Conservation (phyloP, 2,329 filamentous ascomycete genomes). For the Fusarium sp. region DNA sequence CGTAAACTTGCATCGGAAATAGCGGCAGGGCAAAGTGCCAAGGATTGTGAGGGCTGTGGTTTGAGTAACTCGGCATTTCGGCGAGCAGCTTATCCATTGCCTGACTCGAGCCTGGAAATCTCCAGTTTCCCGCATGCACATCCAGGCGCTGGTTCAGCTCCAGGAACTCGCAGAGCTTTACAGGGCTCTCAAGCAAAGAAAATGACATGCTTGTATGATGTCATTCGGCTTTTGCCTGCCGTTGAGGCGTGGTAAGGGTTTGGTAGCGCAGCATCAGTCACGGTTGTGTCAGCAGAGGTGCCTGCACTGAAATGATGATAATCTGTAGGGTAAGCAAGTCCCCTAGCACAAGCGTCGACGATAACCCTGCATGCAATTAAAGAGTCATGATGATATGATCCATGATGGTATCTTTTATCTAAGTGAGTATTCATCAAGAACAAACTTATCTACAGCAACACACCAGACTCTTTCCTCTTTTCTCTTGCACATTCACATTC, state of each 20-base stretch:
- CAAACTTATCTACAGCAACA: background rate
- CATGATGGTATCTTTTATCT: background rate
- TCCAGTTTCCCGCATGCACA: background rate
- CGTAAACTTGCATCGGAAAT: background rate
- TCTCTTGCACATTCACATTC: background rate
- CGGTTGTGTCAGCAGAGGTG: slow-evolving; percentile 16
- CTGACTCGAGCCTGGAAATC: background rate
- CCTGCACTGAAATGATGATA: background rate
- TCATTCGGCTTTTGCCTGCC: slow-evolving; percentile 24
- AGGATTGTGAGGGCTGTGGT: background rate
- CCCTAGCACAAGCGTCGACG: slow-evolving; percentile 10
- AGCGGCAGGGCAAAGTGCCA: background rate
- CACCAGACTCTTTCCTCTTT: background rate
- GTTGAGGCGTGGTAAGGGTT: slow-evolving; percentile 3
- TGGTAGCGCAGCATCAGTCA: slow-evolving; percentile 28
- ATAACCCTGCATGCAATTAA: slow-evolving; percentile 35
- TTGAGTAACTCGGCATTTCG: background rate
- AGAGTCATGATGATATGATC: slow-evolving; percentile 30
- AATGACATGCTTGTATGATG: slow-evolving; percentile 22
- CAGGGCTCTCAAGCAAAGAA: slow-evolving; percentile 2
- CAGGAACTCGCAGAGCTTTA: background rate
- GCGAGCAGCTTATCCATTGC: background rate
- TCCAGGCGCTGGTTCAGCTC: background rate
- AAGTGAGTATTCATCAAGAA: background rate
- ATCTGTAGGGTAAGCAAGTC: slow-evolving; percentile 29